A percentile compares a stretch with the other conserved stretches of the same genome.
These are phyloP conservation scores for Pichia inconspicua DNA, from an alignment of 1,139 yeast species.

Conservation along the genomic window DNA sequence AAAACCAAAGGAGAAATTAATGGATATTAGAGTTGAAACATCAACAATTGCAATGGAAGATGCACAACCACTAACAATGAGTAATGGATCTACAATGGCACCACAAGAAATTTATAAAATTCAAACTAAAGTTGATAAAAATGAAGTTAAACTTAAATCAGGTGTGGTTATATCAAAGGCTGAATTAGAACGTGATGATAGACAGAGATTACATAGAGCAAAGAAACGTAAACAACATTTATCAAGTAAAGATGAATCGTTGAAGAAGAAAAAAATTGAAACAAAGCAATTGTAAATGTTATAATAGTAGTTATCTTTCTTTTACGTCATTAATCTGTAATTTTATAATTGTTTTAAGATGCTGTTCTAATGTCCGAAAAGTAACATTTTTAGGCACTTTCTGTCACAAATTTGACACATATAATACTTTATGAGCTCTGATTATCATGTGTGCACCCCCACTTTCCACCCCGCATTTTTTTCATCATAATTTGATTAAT, in stretches of 20 bases:
- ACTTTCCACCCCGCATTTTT: not conserved
- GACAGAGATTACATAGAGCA: conserved; percentile 79
- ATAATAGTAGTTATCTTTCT: too few relatives aligned
- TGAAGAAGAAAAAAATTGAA: conserved; percentile 22
- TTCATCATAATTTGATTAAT: too few relatives aligned
- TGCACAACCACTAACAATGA: conserved; percentile 83
- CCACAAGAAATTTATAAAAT: conserved; percentile 90
- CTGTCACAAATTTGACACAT: too few relatives aligned
- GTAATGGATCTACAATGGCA: conserved; percentile 72
- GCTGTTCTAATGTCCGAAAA: too few relatives aligned
- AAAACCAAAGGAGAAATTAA: conserved; percentile 71
- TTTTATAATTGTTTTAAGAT: too few relatives aligned
- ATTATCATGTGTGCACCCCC: too few relatives aligned
- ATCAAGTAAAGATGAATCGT: conserved; percentile 21
- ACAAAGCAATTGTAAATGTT: conserved; percentile 10
- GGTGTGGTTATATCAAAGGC: conserved; percentile 79
- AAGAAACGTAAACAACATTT: conserved; percentile 60
- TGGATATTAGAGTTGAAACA: conserved; percentile 70
- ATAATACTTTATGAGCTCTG: too few relatives aligned
- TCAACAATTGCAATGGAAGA: conserved; percentile 90
- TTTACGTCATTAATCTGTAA: too few relatives aligned
- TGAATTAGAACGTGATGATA: conserved; percentile 80
- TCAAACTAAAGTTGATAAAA: conserved; percentile 38
- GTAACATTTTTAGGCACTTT: too few relatives aligned
- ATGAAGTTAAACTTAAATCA: conserved; percentile 67